Conservation (phyloP, 306 rosid genomes). For the Phaseolus lunatus region DNA sequence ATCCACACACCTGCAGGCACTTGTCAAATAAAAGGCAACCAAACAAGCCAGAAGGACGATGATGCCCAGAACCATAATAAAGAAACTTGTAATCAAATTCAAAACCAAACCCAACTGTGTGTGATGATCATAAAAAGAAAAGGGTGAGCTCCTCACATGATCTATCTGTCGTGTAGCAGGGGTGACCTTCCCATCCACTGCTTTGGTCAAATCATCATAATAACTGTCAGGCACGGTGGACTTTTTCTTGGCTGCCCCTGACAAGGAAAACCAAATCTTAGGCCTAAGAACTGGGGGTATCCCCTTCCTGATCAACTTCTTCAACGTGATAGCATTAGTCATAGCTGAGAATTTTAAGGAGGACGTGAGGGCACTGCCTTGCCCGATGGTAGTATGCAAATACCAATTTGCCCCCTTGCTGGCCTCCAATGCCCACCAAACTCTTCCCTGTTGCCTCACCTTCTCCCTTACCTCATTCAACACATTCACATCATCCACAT, state of each 20-base stretch:
- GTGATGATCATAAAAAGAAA: slow-evolving; percentile 22
- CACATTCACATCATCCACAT: slow-evolving; percentile 98
- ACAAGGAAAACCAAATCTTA: slow-evolving; percentile 93
- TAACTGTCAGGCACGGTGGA: slow-evolving; percentile 98
- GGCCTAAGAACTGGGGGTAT: slow-evolving; percentile 95
- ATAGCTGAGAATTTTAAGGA: slow-evolving; percentile 80
- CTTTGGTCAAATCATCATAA: slow-evolving; percentile 81
- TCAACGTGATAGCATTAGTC: slow-evolving; percentile 86
- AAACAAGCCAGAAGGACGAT: slow-evolving; percentile 33
- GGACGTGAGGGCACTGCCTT: slow-evolving; percentile 81
- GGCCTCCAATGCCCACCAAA: slow-evolving; percentile 99
- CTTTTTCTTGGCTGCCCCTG: slow-evolving; percentile 98
- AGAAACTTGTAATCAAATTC: slow-evolving; percentile 22
- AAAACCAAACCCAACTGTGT: slow-evolving; percentile 16
- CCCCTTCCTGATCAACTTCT: slow-evolving; percentile 91
- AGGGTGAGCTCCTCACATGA: slow-evolving; percentile 67
- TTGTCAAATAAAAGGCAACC: slow-evolving; percentile 21
- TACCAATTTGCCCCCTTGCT: slow-evolving; percentile 98
- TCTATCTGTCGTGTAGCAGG: slow-evolving; percentile 97
- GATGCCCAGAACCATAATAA: neutral
- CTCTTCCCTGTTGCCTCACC: slow-evolving; percentile 93
- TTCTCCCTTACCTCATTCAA: slow-evolving; percentile 96
- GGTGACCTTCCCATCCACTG: slow-evolving; percentile 93
- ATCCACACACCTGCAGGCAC: slow-evolving; percentile 32
- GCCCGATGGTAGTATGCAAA: slow-evolving; percentile 72